Percentiles rank a stretch among this genome's conserved stretches.
phyloP scores from a whole-genome alignment of 257 asterid genomes.

The Euphrasia confusa region DNA sequence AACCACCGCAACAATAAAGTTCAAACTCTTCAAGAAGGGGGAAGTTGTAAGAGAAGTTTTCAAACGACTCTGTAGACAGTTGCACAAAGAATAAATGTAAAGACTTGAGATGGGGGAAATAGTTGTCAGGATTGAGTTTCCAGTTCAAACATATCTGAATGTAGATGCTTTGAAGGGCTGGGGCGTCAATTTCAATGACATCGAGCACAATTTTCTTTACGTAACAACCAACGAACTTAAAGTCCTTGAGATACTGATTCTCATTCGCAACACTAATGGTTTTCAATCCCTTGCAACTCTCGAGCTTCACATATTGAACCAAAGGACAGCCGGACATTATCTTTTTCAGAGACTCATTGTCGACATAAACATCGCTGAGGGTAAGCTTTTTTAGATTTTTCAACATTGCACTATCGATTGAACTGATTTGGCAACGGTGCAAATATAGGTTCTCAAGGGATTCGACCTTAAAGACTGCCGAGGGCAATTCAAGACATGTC shows the following conservation, averaged over 20 bases:
- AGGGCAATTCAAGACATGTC: too few species aligned
- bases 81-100: too few species aligned
- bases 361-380: background rate
- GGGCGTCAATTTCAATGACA: too few species aligned
- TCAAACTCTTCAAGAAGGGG: too few species aligned
- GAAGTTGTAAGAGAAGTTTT: too few species aligned
- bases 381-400: background rate
- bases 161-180: background rate
- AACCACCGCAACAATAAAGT: too few species aligned
- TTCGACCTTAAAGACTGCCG: background rate
- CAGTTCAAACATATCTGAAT: too few species aligned
- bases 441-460: background rate
- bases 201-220: background rate
- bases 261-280: background rate
- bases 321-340: constrained; percentile 11
- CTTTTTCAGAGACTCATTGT: background rate
- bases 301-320: background rate
- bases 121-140: too few species aligned
- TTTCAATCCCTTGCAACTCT: background rate
- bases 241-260: background rate
- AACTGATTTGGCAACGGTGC: background rate
- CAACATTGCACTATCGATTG: background rate
- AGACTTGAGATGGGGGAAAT: too few species aligned
- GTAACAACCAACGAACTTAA: too few species aligned
- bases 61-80: too few species aligned